Evolutionary conservation across 2,329 filamentous ascomycete genomes (phyloP).

Genomic region (Cercospora citrullina): DNA sequence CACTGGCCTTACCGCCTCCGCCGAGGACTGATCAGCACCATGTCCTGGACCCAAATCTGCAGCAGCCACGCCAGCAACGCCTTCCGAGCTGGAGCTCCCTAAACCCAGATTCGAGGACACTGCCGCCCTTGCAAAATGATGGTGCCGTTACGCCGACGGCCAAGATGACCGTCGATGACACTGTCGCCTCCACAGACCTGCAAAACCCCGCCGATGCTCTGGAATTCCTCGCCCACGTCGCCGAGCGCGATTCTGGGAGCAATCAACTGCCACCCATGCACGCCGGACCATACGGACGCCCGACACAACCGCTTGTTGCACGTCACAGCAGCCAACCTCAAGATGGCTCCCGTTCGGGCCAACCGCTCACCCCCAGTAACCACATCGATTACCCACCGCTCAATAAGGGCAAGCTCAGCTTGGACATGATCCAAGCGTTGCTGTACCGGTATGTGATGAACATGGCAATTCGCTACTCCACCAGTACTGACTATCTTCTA

Average conservation of each 20-base stretch:
- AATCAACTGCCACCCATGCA: conserved; percentile 37
- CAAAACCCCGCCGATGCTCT: conserved; percentile 40
- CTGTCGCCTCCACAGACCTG: conserved; percentile 36
- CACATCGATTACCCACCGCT: conserved; percentile 36
- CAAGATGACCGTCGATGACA: conserved; percentile 38
- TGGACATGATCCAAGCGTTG: conserved; percentile 35
- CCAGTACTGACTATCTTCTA: not conserved
- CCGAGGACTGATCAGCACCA: conserved; percentile 19
- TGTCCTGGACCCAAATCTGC: conserved; percentile 15
- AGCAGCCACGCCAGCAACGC: conserved; percentile 20
- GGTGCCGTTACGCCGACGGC: conserved; percentile 28
- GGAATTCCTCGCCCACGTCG: conserved; percentile 38
- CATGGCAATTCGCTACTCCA: not conserved
- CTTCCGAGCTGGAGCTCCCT: conserved; percentile 29
- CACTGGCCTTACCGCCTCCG: conserved; percentile 21
- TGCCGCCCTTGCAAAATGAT: conserved; percentile 33
- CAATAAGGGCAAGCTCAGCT: conserved; percentile 31
- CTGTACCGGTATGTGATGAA: conserved; percentile 27
- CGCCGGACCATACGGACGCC: conserved; percentile 28
- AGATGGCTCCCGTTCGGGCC: conserved; percentile 12
- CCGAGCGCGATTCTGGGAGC: conserved; percentile 34
- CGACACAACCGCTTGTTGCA: conserved; percentile 12
- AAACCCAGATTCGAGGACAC: conserved; percentile 32
- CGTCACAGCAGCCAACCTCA: conserved; percentile 7
- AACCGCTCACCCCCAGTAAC: conserved; percentile 20